A percentile compares a stretch with the other conserved stretches of the same genome.
Conservation (phyloP, 169 alveolate species). For the Eimeria praecox region DNA sequence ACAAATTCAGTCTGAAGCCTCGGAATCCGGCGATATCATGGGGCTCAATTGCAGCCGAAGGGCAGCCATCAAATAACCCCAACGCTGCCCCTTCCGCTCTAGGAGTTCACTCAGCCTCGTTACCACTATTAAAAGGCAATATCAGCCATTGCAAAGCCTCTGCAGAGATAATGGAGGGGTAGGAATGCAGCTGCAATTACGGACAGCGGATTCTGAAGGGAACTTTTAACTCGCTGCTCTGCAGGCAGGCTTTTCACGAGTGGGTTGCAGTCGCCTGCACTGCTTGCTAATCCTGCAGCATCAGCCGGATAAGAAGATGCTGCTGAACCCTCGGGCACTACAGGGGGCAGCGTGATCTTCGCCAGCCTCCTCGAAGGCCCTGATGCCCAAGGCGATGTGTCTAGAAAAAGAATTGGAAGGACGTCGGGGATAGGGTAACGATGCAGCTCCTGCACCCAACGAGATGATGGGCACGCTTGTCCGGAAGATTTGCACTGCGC, state of each 20-base stretch:
- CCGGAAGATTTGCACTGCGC: neutral
- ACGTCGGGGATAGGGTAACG: neutral
- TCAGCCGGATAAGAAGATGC: neutral
- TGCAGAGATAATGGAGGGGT: neutral
- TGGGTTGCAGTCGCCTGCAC: neutral
- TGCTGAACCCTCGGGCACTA: neutral
- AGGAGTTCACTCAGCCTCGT: neutral
- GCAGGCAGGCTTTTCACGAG: conserved; percentile 42
- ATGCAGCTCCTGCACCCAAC: conserved; percentile 38
- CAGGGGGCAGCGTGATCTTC: neutral
- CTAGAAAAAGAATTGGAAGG: conserved; percentile 57
- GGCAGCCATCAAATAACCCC: neutral
- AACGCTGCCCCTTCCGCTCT: neutral
- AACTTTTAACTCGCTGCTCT: conserved; percentile 68
- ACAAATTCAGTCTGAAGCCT: neutral
- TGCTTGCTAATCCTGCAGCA: neutral
- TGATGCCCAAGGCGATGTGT: conserved; percentile 70
- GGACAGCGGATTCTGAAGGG: conserved; percentile 71
- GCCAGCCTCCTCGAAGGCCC: conserved; percentile 21
- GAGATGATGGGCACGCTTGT: neutral
- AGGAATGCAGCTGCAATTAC: neutral
- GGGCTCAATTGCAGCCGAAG: neutral
- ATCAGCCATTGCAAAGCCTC: neutral
- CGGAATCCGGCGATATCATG: neutral
- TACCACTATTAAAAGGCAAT: neutral